These are phyloP conservation scores for Pholiota conissans DNA, from an alignment of 768 basidiomycete genomes.

Conservation along the genomic window DNA sequence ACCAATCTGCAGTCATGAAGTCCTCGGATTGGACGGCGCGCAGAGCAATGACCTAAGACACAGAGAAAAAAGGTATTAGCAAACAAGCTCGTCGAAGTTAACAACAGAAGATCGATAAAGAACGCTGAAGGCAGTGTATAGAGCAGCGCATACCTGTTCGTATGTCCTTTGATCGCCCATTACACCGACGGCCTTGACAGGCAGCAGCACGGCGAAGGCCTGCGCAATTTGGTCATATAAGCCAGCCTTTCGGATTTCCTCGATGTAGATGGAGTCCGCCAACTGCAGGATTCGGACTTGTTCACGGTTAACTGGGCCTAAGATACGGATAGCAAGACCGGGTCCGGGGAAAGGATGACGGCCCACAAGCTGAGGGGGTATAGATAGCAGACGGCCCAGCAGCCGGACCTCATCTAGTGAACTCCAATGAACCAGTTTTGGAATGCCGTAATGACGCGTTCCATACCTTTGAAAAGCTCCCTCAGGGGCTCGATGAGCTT, in stretches of 20 bases:
- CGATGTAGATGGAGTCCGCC: conserved; percentile 95
- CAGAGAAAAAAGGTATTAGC: conserved; percentile 13
- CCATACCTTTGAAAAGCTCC: conserved; percentile 93
- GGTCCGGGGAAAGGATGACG: conserved; percentile 99
- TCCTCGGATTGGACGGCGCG: conserved; percentile 98
- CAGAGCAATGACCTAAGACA: conserved; percentile 78
- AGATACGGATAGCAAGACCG: conserved; percentile 95
- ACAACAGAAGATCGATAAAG: neutral
- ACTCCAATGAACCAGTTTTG: conserved; percentile 5
- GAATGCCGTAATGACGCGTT: conserved; percentile 13
- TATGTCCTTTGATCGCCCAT: conserved; percentile 97
- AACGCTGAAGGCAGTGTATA: neutral
- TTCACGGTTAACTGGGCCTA: conserved; percentile 91
- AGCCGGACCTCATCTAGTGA: conserved; percentile 89
- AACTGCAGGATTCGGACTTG: conserved; percentile 91
- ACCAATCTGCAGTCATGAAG: conserved; percentile 99
- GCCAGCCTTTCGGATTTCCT: conserved; percentile 92
- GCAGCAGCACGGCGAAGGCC: conserved; percentile 93
- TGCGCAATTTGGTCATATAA: conserved; percentile 94
- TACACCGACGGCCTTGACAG: conserved; percentile 96
- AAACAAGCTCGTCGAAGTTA: neutral
- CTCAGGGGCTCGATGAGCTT: conserved; percentile 97
- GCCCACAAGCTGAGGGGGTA: conserved; percentile 90
- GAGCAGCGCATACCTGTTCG: conserved; percentile 65
- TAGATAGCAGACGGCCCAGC: conserved; percentile 86